Base-by-base conservation (phyloP, 371 early-diverging fungal species). In the Haplosporangium sp. region DNA sequence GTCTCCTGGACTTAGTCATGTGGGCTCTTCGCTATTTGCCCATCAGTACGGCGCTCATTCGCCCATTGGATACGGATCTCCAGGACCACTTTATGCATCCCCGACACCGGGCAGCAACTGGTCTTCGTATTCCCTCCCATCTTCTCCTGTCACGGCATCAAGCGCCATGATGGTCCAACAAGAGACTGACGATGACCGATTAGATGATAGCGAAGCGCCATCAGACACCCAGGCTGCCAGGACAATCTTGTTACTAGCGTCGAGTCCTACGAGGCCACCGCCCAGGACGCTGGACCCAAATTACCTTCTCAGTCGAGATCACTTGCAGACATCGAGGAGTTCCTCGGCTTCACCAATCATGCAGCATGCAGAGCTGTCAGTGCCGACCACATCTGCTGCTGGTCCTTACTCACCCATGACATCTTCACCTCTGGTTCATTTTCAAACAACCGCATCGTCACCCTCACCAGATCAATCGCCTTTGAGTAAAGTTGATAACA, bases 341-440 rank as follows among this genome's bases (percentile, higher is more conserved):
- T 43, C 59, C 2, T 38, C 59, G 6, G 51, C 53, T 23, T 47
- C 54, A 18, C 59, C 67, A 5, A 14, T 45, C 7, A 23, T 50
- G 43, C 45, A 23, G 8, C 40, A 55, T 18, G 21, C 48, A 47
- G 51, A 57, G 12, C 21, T 57, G 53, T 10, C 58, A 1, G 14
- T 54, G 5, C 9, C 45, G 5, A 18, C 14, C 59, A 12, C 37
- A 12, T 13, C 59, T 42, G 29, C 57, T 36, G 36, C 45, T 10
- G 37, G 57, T 13, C 40, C 73, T 0, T 73, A 73, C 23, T 73
- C 67, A 0, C 73, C 73, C 23, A 69, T 64, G 62, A 59, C 64
- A 1, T 68, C 68, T 5, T 73, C 73, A 16, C 73, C 73, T 7
- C 59, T 73, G 29, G 74, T 68, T 14, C 64, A 62, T 7, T 74